A percentile compares a stretch with the other conserved stretches of the same genome.
phyloP scores from a whole-genome alignment of 306 rosid genomes.

The Sicyos baderoa region DNA sequence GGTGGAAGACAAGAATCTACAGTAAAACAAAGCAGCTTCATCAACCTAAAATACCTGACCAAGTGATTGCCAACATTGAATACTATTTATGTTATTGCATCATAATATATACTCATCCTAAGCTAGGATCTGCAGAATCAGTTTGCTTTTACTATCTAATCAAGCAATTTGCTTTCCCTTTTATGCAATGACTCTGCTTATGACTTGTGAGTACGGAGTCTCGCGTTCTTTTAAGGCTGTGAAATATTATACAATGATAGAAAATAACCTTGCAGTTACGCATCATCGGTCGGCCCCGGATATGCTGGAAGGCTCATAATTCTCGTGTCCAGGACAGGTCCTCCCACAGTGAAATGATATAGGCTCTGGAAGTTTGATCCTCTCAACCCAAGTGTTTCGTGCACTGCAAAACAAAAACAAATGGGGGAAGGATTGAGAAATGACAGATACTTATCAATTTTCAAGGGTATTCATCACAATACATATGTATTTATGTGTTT shows the following conservation, averaged over 20 bases:
- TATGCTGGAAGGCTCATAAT: slow-evolving; percentile 93
- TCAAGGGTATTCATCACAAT: slow-evolving; percentile 8
- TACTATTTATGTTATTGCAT: background rate
- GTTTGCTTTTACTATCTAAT: slow-evolving; percentile 1
- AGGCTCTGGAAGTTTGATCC: slow-evolving; percentile 76
- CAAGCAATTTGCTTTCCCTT: slow-evolving; percentile 5
- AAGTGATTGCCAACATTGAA: background rate
- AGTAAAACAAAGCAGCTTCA: slow-evolving; percentile 9
- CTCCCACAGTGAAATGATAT: slow-evolving; percentile 90
- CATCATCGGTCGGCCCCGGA: slow-evolving; percentile 68
- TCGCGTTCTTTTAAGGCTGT: background rate
- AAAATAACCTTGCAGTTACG: slow-evolving; percentile 29
- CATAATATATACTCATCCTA: background rate
- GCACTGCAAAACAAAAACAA: slow-evolving; percentile 52
- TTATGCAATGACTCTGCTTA: background rate
- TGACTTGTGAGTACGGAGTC: slow-evolving; percentile 1
- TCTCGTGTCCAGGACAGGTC: slow-evolving; percentile 71
- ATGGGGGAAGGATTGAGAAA: background rate
- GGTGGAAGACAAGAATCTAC: background rate
- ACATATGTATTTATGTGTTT: background rate
- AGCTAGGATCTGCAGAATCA: slow-evolving; percentile 14
- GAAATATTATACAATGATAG: slow-evolving; percentile 1
- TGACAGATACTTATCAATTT: background rate
- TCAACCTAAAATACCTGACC: background rate
- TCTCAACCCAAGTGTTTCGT: slow-evolving; percentile 66